These are phyloP conservation scores for Aspergillus nomiae DNA, from an alignment of 2,329 filamentous ascomycete species.

Conservation along the genomic window DNA sequence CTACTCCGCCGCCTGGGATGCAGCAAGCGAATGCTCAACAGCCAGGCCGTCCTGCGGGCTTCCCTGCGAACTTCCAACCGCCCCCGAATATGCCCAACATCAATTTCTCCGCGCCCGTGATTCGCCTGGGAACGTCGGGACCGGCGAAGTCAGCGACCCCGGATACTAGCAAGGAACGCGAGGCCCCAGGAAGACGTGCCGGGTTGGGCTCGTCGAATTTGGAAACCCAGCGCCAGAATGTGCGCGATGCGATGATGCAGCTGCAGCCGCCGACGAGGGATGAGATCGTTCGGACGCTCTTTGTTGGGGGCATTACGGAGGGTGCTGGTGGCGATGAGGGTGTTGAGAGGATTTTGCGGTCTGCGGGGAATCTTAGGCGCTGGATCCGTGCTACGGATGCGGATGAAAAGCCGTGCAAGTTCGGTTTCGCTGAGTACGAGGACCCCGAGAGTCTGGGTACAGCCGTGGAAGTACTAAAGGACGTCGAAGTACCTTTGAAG, in stretches of 20 bases:
- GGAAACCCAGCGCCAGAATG: conserved; percentile 67
- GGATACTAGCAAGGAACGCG: conserved; percentile 49
- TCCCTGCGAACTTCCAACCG: conserved; percentile 82
- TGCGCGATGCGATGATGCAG: conserved; percentile 69
- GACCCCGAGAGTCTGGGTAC: conserved; percentile 84
- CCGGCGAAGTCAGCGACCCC: conserved; percentile 60
- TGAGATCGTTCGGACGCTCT: conserved; percentile 88
- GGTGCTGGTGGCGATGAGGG: conserved; percentile 75
- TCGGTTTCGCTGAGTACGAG: conserved; percentile 95
- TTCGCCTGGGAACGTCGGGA: conserved; percentile 79
- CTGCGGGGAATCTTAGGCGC: conserved; percentile 76
- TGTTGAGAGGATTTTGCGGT: conserved; percentile 74
- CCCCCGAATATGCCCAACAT: conserved; percentile 94
- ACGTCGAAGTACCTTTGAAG: conserved; percentile 79
- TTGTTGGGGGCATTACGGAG: conserved; percentile 82
- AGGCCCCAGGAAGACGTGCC: conserved; percentile 51
- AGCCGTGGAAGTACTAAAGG: conserved; percentile 80
- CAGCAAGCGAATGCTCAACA: conserved; percentile 73
- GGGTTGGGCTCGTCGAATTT: conserved; percentile 64
- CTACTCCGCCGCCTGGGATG: conserved; percentile 75
- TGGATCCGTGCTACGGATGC: conserved; percentile 81
- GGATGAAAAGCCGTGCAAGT: conserved; percentile 80
- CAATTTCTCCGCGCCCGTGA: conserved; percentile 96
- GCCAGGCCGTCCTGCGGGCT: conserved; percentile 76
- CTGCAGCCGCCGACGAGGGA: conserved; percentile 82